phyloP scores from a whole-genome alignment of 106 monocot genomes.

The Dendrobium chrysotoxum region DNA sequence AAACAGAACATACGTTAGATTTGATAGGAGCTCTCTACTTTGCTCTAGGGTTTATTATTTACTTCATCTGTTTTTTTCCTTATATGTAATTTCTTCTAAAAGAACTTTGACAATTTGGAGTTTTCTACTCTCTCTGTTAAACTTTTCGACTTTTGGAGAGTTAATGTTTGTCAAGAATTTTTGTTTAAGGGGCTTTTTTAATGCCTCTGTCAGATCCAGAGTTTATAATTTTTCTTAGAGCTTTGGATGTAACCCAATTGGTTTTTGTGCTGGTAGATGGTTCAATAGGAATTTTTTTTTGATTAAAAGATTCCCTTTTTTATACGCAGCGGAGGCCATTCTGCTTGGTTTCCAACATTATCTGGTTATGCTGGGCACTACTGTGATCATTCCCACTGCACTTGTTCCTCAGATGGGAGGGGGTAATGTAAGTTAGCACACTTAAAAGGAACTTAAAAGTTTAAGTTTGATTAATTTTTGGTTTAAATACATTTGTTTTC shows the following conservation, averaged over 20 bases:
- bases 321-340: constrained; percentile 83
- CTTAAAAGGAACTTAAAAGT: not conserved
- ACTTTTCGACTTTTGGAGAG: not conserved
- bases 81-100: too few species aligned
- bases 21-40: not conserved
- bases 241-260: not conserved
- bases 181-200: not conserved
- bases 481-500: too few species aligned
- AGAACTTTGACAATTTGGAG: not conserved
- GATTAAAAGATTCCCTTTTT: not conserved
- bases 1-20: not conserved
- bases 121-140: not conserved
- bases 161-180: not conserved
- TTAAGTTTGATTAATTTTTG: too few species aligned
- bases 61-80: not conserved
- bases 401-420: constrained; percentile 99
- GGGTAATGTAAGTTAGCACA: constrained; percentile 58
- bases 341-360: constrained; percentile 96
- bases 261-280: not conserved
- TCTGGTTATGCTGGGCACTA: constrained; percentile 94
- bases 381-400: constrained; percentile 95
- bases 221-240: not conserved
- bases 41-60: constrained; percentile 8
- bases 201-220: not conserved
- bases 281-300: not conserved